These are phyloP conservation scores for Colletotrichum sp. DNA, from an alignment of 2,329 filamentous ascomycete genomes.

Conservation along the genomic window DNA sequence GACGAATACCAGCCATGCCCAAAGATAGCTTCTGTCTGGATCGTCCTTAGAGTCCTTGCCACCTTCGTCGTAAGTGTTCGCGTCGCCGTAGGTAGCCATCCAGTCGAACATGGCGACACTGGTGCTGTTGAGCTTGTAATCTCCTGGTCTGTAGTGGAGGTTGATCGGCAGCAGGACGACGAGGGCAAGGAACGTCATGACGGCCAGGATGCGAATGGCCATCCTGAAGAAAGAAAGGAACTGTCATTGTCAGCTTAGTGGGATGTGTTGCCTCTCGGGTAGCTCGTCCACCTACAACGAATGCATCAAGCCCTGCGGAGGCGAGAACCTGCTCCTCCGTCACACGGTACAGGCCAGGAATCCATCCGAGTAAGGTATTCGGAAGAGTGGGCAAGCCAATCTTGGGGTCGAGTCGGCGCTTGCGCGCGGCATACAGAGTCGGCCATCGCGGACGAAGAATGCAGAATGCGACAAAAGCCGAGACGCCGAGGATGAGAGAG, in stretches of 20 bases:
- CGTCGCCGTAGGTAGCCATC: not conserved
- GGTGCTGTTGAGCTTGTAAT: not conserved
- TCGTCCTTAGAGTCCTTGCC: conserved; percentile 36
- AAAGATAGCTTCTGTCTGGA: conserved; percentile 66
- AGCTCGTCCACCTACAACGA: conserved; percentile 66
- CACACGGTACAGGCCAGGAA: conserved; percentile 82
- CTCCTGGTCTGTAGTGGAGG: conserved; percentile 57
- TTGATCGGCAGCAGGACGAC: conserved; percentile 88
- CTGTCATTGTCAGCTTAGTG: conserved; percentile 28
- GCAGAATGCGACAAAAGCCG: conserved; percentile 79
- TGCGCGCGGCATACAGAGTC: conserved; percentile 86
- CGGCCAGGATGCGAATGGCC: conserved; percentile 81
- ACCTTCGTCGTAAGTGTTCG: conserved; percentile 28
- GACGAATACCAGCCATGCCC: conserved; percentile 94
- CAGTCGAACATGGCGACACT: not conserved
- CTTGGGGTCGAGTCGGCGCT: conserved; percentile 68
- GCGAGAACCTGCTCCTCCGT: conserved; percentile 88
- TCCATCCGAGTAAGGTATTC: conserved; percentile 90
- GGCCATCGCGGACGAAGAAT: conserved; percentile 91
- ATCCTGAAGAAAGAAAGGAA: conserved; percentile 97
- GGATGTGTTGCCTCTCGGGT: fast-evolving
- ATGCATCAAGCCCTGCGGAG: conserved; percentile 92
- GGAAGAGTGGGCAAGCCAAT: conserved; percentile 77
- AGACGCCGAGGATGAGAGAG: conserved; percentile 71
- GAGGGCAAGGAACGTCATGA: conserved; percentile 82